Percentiles rank a stretch among this genome's conserved stretches.
Conservation (phyloP, 495 filamentous ascomycete species). For the Aspergillus biplanus region DNA sequence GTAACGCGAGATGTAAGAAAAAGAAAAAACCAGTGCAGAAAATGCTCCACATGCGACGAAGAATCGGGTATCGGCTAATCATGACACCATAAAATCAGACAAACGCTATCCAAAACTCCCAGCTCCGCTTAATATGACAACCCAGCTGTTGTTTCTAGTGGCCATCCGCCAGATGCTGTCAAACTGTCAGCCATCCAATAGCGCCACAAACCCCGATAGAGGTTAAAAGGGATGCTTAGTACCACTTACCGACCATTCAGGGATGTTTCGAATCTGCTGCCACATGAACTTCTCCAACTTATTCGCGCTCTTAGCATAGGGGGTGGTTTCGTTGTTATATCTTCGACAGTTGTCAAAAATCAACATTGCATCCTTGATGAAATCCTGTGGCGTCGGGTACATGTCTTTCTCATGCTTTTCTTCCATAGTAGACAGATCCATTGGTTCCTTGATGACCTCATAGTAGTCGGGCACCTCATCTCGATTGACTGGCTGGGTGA, state of each 20-base stretch:
- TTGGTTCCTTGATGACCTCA: constrained; percentile 96
- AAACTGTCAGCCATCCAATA: constrained; percentile 19
- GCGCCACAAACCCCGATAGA: not conserved
- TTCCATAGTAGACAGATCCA: constrained; percentile 97
- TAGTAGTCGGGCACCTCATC: constrained; percentile 98
- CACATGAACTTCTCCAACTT: constrained; percentile 98
- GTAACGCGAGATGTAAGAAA: constrained; percentile 10
- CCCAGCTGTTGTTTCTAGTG: constrained; percentile 31
- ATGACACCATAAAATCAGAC: constrained; percentile 13
- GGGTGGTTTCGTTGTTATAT: constrained; percentile 94
- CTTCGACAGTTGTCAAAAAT: constrained; percentile 94
- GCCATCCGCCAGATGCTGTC: constrained; percentile 53
- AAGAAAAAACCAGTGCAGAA: constrained; percentile 15
- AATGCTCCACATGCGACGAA: constrained; percentile 22
- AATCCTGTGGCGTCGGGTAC: constrained; percentile 90
- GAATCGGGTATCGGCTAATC: constrained; percentile 27
- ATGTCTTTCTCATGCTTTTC: constrained; percentile 91
- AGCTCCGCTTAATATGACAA: constrained; percentile 28
- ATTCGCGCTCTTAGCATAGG: constrained; percentile 94
- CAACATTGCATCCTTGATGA: constrained; percentile 86
- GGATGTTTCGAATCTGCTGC: constrained; percentile 86
- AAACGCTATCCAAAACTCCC: constrained; percentile 18
- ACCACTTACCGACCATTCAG: constrained; percentile 85
- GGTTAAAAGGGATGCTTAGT: not conserved
- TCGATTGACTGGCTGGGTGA: constrained; percentile 88